Evolutionary conservation across 2,329 filamentous ascomycete species (phyloP).

Genomic region (Colletotrichum graminicola): DNA sequence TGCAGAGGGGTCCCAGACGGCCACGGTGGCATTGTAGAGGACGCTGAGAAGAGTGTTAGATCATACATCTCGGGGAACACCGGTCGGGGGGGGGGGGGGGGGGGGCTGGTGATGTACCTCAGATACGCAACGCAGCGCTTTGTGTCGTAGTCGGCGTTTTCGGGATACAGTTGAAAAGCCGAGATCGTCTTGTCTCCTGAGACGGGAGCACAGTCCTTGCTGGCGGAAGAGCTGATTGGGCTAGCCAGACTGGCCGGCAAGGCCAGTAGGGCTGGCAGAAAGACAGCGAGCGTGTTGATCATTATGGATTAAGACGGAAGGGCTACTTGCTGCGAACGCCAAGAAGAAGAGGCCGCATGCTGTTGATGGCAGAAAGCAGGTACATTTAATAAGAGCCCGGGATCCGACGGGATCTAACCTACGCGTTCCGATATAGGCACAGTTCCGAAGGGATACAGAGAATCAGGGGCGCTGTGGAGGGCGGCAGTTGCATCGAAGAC

Average conservation of each 20-base stretch:
- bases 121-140: slow-evolving; percentile 43
- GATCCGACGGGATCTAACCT: neutral
- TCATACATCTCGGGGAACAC: too few species aligned
- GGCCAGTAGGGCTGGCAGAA: slow-evolving; percentile 25
- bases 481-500: neutral
- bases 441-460: neutral
- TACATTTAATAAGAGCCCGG: neutral
- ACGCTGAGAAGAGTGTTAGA: slow-evolving; percentile 9
- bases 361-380: neutral
- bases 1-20: slow-evolving; percentile 50
- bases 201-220: slow-evolving; percentile 5
- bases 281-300: neutral
- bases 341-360: neutral
- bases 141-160: slow-evolving; percentile 44
- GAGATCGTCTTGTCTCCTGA: slow-evolving; percentile 33
- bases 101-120: slow-evolving; percentile 30
- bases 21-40: slow-evolving; percentile 52
- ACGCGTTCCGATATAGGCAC: neutral
- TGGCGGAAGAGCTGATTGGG: slow-evolving; percentile 13
- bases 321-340: too few species aligned
- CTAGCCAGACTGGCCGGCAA: slow-evolving; percentile 23
- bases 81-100: neutral
- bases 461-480: neutral
- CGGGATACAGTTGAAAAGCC: slow-evolving; percentile 43
- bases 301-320: neutral